phyloP scores from a whole-genome alignment of 441 rosid genomes.

The Francoa sonchifolia region DNA sequence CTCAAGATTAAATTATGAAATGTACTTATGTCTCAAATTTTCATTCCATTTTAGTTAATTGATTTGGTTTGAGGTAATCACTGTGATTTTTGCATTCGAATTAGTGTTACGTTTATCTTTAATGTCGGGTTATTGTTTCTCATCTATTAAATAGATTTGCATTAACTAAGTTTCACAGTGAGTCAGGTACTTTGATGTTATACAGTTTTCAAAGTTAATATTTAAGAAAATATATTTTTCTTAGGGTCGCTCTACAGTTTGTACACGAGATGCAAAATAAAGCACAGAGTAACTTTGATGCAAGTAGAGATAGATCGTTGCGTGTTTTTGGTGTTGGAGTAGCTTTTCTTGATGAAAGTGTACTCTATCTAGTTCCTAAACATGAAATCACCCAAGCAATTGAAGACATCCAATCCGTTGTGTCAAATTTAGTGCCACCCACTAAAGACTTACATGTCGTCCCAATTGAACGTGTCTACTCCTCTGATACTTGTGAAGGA shows the following conservation, averaged over 20 bases:
- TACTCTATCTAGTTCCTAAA: slow-evolving; percentile 22
- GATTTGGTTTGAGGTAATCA: background rate
- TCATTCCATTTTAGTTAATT: background rate
- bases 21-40: no score
- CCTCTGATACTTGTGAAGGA: slow-evolving; percentile 29
- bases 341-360: slow-evolving; percentile 60
- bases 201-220: background rate
- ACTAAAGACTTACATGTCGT: slow-evolving; percentile 46
- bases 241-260: slow-evolving; percentile 76
- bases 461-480: slow-evolving; percentile 45
- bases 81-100: background rate
- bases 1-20: no score
- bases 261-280: slow-evolving; percentile 72
- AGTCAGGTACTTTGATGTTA: no score
- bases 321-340: slow-evolving; percentile 89
- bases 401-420: slow-evolving; percentile 34
- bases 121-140: background rate
- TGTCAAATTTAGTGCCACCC: slow-evolving; percentile 47
- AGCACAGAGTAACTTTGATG: slow-evolving; percentile 77
- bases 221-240: background rate
- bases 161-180: no score
- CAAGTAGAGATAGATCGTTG: slow-evolving; percentile 66
- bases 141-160: background rate
- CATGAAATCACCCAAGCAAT: slow-evolving; percentile 22
- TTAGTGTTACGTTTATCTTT: background rate